Evolutionary conservation across 1,139 yeast species (phyloP), one percentile per base, ranked within the genome.

Genomic region (Yamadazyma triangularis): DNA sequence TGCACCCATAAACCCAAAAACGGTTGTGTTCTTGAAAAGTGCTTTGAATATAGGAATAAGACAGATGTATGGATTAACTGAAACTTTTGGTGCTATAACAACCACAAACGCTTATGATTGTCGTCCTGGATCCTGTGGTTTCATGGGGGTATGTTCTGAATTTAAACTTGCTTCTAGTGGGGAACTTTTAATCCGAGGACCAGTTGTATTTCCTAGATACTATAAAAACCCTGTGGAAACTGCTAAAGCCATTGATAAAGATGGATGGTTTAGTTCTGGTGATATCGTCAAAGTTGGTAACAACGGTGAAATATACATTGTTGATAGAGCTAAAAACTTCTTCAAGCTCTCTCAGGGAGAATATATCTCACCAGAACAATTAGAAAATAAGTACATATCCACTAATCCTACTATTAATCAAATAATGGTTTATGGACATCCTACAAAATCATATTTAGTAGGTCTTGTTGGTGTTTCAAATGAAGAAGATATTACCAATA

Each of bases 381-480:
- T 61, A 13, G 68, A 61, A 39, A 60, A 58, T 32, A 36, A 49
- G 18, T 61, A 60, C 36, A 42, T 60, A 23, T 47, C 61, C 4
- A 39, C 47, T 4, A 56, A 56, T 34, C 55, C 65, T 4, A 31
- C 42, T 9, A 38, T 61, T 15, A 39, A 49, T 26, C 66, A 60
- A 38, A 34, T 59, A 11, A 59, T 48, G 33, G 58, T 58, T 9
- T 57, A 77, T 43, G 89, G 89, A 4, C 72, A 77, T 45, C 71
- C 86, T 0, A 54, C 71, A 19, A 64, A 75, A 44, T 62, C 73
- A 2, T 79, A 48, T 45, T 53, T 81, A 34, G 79, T 82, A 6
- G 86, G 77, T 6, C 57, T 81, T 27, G 58, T 73, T 24, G 86
- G 86, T n/a, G 56, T 80, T 31, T 47, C 21, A 30, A 6, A 18